Percentiles rank a stretch among this genome's conserved stretches.
Evolutionary conservation across 768 basidiomycete genomes (phyloP).

Genomic region (Auriscalpium microsporum): DNA sequence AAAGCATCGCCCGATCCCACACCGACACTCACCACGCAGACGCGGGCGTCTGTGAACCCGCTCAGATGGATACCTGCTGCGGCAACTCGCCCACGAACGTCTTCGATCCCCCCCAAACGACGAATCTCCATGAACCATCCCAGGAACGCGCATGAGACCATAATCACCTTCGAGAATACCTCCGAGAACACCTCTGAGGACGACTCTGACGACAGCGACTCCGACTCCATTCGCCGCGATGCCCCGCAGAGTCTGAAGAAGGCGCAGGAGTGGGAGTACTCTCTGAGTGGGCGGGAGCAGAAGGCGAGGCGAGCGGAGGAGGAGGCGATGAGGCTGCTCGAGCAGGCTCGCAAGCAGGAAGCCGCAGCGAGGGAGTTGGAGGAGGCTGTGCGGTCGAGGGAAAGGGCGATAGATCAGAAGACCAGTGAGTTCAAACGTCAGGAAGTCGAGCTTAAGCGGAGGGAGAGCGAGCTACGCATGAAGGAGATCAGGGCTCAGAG

Average conservation of each 20-base stretch:
- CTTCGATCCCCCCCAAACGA: neutral
- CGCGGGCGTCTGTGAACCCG: too few relatives aligned
- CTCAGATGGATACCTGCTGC: constrained; percentile 5
- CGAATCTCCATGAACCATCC: neutral
- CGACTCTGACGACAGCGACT: neutral
- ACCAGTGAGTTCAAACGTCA: constrained; percentile 3
- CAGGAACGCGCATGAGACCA: constrained; percentile 9
- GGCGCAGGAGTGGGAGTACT: constrained; percentile 6
- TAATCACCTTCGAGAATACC: constrained; percentile 9
- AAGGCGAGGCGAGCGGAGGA: constrained; percentile 11
- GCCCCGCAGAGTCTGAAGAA: neutral
- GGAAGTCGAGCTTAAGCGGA: constrained; percentile 24
- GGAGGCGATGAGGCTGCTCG: constrained; percentile 22
- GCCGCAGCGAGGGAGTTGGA: constrained; percentile 13
- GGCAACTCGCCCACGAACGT: constrained; percentile 7
- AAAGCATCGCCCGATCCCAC: too few relatives aligned
- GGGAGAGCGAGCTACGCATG: constrained; percentile 23
- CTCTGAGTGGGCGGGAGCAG: constrained; percentile 21
- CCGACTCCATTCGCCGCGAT: too few relatives aligned
- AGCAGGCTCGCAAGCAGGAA: constrained; percentile 18
- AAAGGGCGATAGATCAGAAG: constrained; percentile 5
- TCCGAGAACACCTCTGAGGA: constrained; percentile 11
- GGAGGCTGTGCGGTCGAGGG: constrained; percentile 10
- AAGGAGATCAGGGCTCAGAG: constrained; percentile 12
- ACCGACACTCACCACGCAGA: too few relatives aligned